These are phyloP conservation scores for Fraxinus dipetala DNA, from an alignment of 305 asterid species.

Conservation along the genomic window DNA sequence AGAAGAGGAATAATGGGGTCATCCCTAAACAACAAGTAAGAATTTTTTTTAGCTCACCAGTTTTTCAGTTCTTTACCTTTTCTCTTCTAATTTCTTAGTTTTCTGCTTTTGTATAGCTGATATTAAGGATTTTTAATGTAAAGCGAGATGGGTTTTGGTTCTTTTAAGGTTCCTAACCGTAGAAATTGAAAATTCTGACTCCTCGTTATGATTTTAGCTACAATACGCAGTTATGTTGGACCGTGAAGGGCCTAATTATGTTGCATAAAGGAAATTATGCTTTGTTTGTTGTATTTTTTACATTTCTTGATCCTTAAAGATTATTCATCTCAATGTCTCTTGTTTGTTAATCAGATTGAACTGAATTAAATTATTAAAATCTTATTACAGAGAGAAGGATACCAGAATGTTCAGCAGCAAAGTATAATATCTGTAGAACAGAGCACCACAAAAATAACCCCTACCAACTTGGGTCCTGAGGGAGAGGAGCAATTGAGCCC, in stretches of 20 bases:
- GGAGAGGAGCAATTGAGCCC: slow-evolving; percentile 51
- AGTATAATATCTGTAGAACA: slow-evolving; percentile 24
- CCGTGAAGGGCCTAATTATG: background rate
- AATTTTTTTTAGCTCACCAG: background rate
- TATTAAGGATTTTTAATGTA: background rate
- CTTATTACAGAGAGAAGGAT: slow-evolving; percentile 38
- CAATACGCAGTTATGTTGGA: background rate
- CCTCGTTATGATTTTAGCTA: background rate
- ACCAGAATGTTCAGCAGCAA: slow-evolving; percentile 41
- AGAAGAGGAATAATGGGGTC: slow-evolving; percentile 35
- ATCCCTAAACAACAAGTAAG: slow-evolving; percentile 45
- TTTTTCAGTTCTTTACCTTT: background rate
- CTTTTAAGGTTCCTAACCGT: background rate
- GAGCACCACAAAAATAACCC: slow-evolving; percentile 17
- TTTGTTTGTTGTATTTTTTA: background rate
- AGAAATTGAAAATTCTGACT: background rate
- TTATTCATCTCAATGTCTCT: background rate
- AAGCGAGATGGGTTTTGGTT: background rate
- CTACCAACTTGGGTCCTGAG: slow-evolving; percentile 20
- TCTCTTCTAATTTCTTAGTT: background rate
- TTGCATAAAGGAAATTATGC: background rate
- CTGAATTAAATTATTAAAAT: background rate
- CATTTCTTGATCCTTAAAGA: background rate
- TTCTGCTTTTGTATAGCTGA: background rate
- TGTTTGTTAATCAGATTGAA: slow-evolving; percentile 17